phyloP scores from a whole-genome alignment of 495 filamentous ascomycete genomes.

The Xylona heveae region DNA sequence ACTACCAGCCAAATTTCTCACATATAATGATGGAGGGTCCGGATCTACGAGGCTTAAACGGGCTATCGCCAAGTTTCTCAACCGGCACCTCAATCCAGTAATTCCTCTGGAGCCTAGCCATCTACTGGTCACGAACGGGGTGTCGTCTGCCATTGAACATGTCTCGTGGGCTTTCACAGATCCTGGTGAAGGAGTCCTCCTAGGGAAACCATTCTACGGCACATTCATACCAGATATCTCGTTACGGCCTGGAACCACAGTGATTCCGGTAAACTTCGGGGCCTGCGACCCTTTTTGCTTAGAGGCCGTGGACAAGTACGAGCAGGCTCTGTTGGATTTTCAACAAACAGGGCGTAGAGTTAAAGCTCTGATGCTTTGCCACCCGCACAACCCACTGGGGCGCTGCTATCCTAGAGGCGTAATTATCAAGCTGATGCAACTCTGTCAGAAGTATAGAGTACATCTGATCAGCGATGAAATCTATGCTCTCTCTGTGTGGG shows the following conservation, averaged over 20 bases:
- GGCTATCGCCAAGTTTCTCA: slow-evolving; percentile 13
- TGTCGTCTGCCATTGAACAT: slow-evolving; percentile 12
- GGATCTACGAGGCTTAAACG: slow-evolving; percentile 10
- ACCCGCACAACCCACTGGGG: too few species aligned
- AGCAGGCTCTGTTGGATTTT: too few species aligned
- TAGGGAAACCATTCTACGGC: slow-evolving; percentile 14
- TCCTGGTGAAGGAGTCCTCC: slow-evolving; percentile 13
- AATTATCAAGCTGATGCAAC: slow-evolving; percentile 5
- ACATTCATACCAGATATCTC: slow-evolving; percentile 7
- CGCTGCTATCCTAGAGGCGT: slow-evolving; percentile 12
- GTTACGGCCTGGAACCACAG: too few species aligned
- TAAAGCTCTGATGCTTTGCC: too few species aligned
- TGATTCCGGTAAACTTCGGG: too few species aligned
- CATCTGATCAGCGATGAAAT: slow-evolving; percentile 13
- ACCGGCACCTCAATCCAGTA: slow-evolving; percentile 8
- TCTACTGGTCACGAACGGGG: slow-evolving; percentile 12
- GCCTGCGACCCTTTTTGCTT: too few species aligned
- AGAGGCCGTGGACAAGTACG: too few species aligned
- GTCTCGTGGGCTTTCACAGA: slow-evolving; percentile 13
- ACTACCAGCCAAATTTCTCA: too few species aligned
- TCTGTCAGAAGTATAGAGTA: slow-evolving; percentile 9
- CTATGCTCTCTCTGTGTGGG: slow-evolving; percentile 12
- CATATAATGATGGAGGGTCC: slow-evolving; percentile 12
- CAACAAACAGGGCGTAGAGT: too few species aligned
- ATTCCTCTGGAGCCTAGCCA: slow-evolving; percentile 7